Percentiles rank a stretch among this genome's conserved stretches.
phyloP scores from a whole-genome alignment of 768 basidiomycete genomes.

The Kwoniella pini region DNA sequence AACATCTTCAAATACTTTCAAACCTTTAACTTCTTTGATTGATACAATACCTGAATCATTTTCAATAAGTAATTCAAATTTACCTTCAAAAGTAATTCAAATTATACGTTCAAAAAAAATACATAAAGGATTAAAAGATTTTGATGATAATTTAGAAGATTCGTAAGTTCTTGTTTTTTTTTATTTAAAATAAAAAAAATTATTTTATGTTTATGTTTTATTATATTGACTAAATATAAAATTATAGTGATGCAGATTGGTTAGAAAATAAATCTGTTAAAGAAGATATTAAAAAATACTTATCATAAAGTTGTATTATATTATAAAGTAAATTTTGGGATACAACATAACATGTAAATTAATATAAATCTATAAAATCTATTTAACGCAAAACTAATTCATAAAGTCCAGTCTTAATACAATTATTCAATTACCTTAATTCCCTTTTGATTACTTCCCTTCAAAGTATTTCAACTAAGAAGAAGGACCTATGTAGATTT shows the following conservation, averaged over 20 bases:
- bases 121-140: conserved; percentile 30
- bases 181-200: background rate
- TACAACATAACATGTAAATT: no score
- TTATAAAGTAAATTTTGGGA: no score
- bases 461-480: no score
- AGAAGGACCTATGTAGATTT: background rate
- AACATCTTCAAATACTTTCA: conserved; percentile 14
- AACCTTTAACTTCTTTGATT: background rate
- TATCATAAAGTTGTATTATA: no score
- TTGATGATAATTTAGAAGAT: conserved; percentile 43
- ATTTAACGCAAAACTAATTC: no score
- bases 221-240: no score
- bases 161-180: conserved; percentile 27
- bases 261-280: conserved; percentile 6
- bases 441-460: no score
- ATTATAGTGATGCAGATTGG: conserved; percentile 20
- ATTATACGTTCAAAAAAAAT: conserved; percentile 23
- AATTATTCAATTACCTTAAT: no score
- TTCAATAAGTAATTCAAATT: background rate
- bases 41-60: background rate
- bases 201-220: no score
- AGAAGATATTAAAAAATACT: background rate
- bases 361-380: no score
- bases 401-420: no score
- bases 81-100: conserved; percentile 5